Evolutionary conservation across 345 rosid genomes (phyloP).

Genomic region (Acer campestre): DNA sequence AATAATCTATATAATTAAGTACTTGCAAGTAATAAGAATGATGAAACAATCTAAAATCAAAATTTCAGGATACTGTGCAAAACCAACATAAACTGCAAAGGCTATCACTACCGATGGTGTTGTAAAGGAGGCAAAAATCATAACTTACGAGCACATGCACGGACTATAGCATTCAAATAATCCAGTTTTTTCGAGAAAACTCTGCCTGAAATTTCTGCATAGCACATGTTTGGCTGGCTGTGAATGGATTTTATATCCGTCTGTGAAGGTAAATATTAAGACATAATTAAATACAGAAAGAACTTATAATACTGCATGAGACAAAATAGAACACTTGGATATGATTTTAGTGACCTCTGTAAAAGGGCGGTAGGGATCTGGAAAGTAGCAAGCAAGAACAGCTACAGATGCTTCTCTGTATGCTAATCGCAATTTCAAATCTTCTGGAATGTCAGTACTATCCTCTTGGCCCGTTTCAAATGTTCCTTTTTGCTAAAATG

Average conservation of each 20-base stretch:
- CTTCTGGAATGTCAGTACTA: conserved; percentile 79
- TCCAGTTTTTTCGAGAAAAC: conserved; percentile 75
- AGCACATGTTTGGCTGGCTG: conserved; percentile 80
- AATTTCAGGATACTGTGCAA: not conserved
- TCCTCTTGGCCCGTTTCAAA: conserved; percentile 98
- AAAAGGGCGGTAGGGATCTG: conserved; percentile 75
- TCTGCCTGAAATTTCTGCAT: conserved; percentile 59
- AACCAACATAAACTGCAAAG: not conserved
- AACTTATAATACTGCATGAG: conserved; percentile 16
- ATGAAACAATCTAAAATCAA: not conserved
- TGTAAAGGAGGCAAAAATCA: not conserved
- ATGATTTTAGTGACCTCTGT: conserved; percentile 49
- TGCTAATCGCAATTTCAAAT: conserved; percentile 80
- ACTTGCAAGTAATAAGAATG: not conserved
- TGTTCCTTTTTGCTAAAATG: conserved; percentile 85
- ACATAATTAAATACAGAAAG: conserved; percentile 13
- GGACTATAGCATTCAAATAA: conserved; percentile 74
- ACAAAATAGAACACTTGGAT: conserved; percentile 6
- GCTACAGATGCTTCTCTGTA: conserved; percentile 97
- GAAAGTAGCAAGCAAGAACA: conserved; percentile 85
- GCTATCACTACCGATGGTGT: too few relatives aligned
- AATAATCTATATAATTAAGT: not conserved
- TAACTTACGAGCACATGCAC: conserved; percentile 91
- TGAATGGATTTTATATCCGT: conserved; percentile 77
- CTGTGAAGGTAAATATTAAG: conserved; percentile 44